A percentile compares a stretch with the other conserved stretches of the same genome.
Conservation (phyloP, 257 asterid species). For the Fraxinus quadrangulata region DNA sequence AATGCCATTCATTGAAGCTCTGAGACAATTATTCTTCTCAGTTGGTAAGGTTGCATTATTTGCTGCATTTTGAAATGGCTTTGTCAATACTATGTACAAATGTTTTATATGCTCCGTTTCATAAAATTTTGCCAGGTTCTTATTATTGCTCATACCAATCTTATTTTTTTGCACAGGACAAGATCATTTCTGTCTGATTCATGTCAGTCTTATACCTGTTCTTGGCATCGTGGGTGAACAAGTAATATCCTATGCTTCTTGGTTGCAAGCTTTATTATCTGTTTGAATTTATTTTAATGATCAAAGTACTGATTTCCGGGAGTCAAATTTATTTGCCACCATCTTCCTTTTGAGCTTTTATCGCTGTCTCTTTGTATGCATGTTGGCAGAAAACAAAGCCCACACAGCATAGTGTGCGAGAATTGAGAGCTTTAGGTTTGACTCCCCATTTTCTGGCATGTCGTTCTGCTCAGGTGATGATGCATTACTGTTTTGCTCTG, state of each 20-base stretch:
- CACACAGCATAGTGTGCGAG: constrained; percentile 95
- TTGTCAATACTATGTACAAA: background rate
- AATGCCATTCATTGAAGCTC: constrained; percentile 97
- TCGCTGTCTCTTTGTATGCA: constrained; percentile 14
- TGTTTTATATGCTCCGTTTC: background rate
- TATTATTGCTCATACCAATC: constrained; percentile 14
- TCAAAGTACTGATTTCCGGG: background rate
- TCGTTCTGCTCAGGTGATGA: constrained; percentile 79
- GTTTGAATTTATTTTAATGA: background rate
- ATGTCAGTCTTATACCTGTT: constrained; percentile 95
- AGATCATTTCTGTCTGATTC: constrained; percentile 89
- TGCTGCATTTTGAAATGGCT: constrained; percentile 9
- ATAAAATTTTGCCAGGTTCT: background rate
- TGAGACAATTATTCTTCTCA: constrained; percentile 80
- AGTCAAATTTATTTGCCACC: background rate
- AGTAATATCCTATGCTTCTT: constrained; percentile 49
- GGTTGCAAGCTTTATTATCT: background rate
- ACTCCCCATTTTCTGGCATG: constrained; percentile 95
- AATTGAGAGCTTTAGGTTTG: constrained; percentile 86
- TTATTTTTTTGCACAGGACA: constrained; percentile 52
- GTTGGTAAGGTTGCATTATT: constrained; percentile 64
- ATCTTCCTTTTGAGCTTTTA: constrained; percentile 3
- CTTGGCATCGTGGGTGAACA: constrained; percentile 98
- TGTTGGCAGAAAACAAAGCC: constrained; percentile 82
- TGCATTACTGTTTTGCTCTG: background rate